Conservation (phyloP, 129 eudicot genomes). For the Helianthus tuberosus region DNA sequence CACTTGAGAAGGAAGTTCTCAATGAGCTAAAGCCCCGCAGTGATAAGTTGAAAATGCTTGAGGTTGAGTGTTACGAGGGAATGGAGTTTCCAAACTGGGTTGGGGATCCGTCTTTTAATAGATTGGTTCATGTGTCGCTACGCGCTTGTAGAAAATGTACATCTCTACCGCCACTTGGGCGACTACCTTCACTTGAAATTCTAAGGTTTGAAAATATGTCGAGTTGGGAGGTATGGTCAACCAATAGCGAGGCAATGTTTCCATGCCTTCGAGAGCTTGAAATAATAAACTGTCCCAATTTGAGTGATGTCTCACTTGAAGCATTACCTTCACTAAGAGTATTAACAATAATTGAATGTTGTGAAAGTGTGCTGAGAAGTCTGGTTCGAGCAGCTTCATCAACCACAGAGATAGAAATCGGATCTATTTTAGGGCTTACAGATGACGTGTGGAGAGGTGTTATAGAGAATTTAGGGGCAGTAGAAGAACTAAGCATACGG, state of each 20-base stretch:
- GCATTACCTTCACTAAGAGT: neutral
- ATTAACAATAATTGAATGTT: neutral
- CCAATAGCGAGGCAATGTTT: neutral
- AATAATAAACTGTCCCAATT: neutral
- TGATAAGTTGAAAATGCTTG: neutral
- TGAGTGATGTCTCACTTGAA: slow-evolving; percentile 6
- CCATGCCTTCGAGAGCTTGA: slow-evolving; percentile 17
- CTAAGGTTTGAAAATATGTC: neutral
- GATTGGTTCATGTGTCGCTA: neutral
- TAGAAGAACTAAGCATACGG: too few relatives aligned
- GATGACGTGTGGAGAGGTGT: slow-evolving; percentile 18
- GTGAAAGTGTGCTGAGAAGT: neutral
- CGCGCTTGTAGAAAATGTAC: neutral
- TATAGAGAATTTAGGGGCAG: neutral
- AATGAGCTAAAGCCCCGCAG: neutral
- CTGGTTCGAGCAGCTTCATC: neutral
- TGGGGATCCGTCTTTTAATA: neutral
- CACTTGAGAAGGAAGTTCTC: neutral
- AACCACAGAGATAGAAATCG: too few relatives aligned
- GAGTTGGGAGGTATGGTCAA: neutral
- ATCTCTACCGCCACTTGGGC: neutral
- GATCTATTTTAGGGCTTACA: neutral
- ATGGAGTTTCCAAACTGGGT: neutral
- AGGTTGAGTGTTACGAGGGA: neutral
- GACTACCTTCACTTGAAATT: neutral